Evolutionary conservation across 768 basidiomycete genomes (phyloP).

Genomic region (Nidularia sp.): DNA sequence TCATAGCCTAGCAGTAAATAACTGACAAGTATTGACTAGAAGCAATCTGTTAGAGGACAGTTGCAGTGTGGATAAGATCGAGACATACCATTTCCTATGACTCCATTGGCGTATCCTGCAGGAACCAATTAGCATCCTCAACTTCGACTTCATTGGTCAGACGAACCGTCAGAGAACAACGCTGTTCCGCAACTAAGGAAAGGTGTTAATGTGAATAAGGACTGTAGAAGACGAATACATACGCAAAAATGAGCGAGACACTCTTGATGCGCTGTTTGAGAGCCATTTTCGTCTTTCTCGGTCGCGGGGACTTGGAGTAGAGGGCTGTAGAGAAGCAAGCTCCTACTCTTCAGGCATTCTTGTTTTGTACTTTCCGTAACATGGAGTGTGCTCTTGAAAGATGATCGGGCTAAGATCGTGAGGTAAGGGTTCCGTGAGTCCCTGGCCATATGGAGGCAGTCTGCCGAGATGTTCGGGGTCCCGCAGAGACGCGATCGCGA

Average conservation of each 20-base stretch:
- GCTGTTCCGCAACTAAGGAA: slow-evolving; percentile 74
- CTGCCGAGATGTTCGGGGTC: too few species aligned
- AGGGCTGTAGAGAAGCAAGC: not conserved
- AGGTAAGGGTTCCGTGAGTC: too few species aligned
- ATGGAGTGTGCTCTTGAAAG: too few species aligned
- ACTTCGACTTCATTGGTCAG: not conserved
- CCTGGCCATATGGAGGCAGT: too few species aligned
- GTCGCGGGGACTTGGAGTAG: not conserved
- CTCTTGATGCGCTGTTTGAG: slow-evolving; percentile 37
- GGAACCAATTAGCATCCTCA: not conserved
- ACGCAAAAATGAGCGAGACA: slow-evolving; percentile 87
- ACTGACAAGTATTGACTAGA: slow-evolving; percentile 66
- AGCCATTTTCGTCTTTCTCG: slow-evolving; percentile 5
- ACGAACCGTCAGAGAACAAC: slow-evolving; percentile 77
- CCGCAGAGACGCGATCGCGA: too few species aligned
- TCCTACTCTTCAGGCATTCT: too few species aligned
- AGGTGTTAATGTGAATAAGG: not conserved
- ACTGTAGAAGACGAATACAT: slow-evolving; percentile 17
- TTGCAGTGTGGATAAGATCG: not conserved
- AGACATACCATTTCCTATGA: slow-evolving; percentile 70
- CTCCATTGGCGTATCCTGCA: slow-evolving; percentile 74
- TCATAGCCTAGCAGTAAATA: not conserved
- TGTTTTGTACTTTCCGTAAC: too few species aligned
- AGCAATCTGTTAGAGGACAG: slow-evolving; percentile 1
- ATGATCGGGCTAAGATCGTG: too few species aligned